These are phyloP conservation scores for Albizia julibrissin DNA, from an alignment of 306 rosid species.

Conservation along the genomic window DNA sequence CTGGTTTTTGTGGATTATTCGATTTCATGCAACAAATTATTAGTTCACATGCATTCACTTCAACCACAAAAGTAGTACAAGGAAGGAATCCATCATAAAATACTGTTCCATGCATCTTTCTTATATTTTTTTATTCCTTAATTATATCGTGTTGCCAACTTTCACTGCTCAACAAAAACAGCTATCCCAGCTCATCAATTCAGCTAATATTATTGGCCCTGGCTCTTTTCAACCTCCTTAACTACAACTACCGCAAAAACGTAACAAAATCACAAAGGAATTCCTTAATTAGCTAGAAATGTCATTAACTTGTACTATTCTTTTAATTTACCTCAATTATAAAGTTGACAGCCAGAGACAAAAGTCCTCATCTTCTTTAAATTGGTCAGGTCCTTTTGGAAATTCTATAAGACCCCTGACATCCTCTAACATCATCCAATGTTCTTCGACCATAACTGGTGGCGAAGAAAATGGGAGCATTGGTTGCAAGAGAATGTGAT, in stretches of 20 bases:
- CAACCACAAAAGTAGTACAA: background rate
- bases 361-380: slow-evolving; percentile 25
- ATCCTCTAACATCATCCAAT: background rate
- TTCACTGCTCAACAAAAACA: background rate
- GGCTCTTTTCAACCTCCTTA: background rate
- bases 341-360: slow-evolving; percentile 17
- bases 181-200: background rate
- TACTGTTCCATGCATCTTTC: background rate
- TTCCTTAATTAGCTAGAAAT: background rate
- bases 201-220: background rate
- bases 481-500: background rate
- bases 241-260: background rate
- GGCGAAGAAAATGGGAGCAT: background rate
- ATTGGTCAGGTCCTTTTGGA: slow-evolving; percentile 14
- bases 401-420: background rate
- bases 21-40: background rate
- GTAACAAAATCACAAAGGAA: background rate
- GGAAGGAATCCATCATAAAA: background rate
- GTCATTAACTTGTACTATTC: background rate
- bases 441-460: slow-evolving; percentile 4
- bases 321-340: slow-evolving; percentile 13
- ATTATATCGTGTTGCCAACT: background rate
- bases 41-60: background rate
- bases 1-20: background rate
- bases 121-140: too few relatives aligned